Percentiles rank a stretch among this genome's conserved stretches.
phyloP scores from a whole-genome alignment of 305 asterid genomes.

The Plantago rigida region DNA sequence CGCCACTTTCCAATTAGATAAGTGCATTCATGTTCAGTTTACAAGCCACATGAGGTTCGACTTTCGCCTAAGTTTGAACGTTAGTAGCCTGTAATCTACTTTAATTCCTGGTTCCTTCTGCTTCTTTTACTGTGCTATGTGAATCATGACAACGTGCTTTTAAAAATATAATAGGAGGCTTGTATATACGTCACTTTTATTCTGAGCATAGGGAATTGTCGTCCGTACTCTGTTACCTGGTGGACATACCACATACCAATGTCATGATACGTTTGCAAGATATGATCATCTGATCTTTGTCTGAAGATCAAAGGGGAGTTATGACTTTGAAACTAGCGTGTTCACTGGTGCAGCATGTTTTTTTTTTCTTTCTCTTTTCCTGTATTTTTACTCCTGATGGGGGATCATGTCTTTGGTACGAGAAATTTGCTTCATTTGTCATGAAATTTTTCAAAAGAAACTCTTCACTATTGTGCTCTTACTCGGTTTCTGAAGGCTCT shows the following conservation, averaged over 20 bases:
- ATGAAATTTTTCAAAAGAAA: not conserved
- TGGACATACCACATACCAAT: too few species aligned
- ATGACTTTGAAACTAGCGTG: too few species aligned
- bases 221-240: too few species aligned
- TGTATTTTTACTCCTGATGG: not conserved
- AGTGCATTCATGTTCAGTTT: not conserved
- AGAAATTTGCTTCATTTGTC: constrained; percentile 11
- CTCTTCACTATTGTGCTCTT: constrained; percentile 6
- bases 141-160: not conserved
- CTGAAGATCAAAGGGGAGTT: too few species aligned
- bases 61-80: not conserved
- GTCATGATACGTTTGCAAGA: too few species aligned
- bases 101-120: not conserved
- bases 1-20: constrained; percentile 3
- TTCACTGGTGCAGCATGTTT: too few species aligned
- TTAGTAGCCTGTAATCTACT: not conserved
- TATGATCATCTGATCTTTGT: too few species aligned
- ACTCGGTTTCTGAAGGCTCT: constrained; percentile 1
- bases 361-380: too few species aligned
- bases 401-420: not conserved
- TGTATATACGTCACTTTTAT: too few species aligned
- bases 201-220: too few species aligned
- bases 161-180: not conserved
- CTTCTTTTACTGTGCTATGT: not conserved
- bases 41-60: not conserved